Conservation (phyloP, 352 stramenopile species). For the Pythium sukuiense region DNA sequence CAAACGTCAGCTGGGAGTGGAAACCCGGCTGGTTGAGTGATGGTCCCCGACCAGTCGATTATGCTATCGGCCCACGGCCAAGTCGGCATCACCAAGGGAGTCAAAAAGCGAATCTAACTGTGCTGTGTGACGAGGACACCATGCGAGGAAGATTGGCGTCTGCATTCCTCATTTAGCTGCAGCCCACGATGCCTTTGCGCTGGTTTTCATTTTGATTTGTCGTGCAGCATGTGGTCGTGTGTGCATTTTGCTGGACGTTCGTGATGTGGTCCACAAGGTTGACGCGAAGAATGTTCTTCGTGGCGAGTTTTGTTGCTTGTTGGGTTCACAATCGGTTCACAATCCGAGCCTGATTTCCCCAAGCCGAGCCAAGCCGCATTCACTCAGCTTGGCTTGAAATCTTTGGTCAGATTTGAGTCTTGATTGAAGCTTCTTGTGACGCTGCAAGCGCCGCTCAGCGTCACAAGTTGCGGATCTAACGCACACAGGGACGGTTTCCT, state of each 20-base stretch:
- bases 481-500: background rate
- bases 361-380: background rate
- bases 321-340: background rate
- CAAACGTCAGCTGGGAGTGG: background rate
- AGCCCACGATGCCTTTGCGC: too few species aligned
- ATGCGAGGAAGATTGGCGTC: too few species aligned
- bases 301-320: background rate
- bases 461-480: too few species aligned
- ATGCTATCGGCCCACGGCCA: background rate
- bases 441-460: too few species aligned
- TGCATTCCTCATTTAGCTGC: too few species aligned
- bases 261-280: background rate
- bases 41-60: conserved; percentile 9
- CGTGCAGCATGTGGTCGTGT: too few species aligned
- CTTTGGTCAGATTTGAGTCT: background rate
- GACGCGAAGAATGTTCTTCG: background rate
- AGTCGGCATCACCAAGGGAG: background rate
- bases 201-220: too few species aligned
- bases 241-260: background rate
- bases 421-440: too few species aligned
- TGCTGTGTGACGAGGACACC: too few species aligned
- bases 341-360: background rate
- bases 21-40: conserved; percentile 29
- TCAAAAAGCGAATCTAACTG: too few species aligned
- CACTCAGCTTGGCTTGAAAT: background rate